Conservation (phyloP, 495 filamentous ascomycete species). For the Friedmanniomyces simplex region DNA sequence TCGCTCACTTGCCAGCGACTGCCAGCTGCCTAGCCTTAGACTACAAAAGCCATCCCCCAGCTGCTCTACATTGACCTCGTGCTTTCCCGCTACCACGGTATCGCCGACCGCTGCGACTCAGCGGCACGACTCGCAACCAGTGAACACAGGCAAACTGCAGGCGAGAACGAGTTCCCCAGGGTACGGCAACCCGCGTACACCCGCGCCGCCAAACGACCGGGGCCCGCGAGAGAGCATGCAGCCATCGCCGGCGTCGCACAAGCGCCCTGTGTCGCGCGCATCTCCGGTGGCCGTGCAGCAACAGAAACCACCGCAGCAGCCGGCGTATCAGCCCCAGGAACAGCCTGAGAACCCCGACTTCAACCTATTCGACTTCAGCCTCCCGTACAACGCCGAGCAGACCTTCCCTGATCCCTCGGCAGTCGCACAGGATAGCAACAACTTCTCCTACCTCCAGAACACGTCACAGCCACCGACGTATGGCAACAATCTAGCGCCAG, state of each 20-base stretch:
- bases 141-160: not conserved
- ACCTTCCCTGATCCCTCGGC: not conserved
- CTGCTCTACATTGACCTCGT: not conserved
- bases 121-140: not conserved
- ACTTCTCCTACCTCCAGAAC: slow-evolving; percentile 5
- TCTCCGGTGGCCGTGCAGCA: slow-evolving; percentile 45
- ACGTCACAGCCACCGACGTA: slow-evolving; percentile 4
- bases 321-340: slow-evolving; percentile 21
- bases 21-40: not conserved
- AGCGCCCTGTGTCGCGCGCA: slow-evolving; percentile 64
- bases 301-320: slow-evolving; percentile 18
- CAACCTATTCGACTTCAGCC: slow-evolving; percentile 18
- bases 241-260: slow-evolving; percentile 36
- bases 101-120: not conserved
- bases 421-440: slow-evolving; percentile 3
- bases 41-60: not conserved
- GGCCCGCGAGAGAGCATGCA: slow-evolving; percentile 7
- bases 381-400: slow-evolving; percentile 5
- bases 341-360: slow-evolving; percentile 29
- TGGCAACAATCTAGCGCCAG: not conserved
- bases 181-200: not conserved
- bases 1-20: not conserved
- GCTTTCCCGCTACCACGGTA: not conserved
- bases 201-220: not conserved
- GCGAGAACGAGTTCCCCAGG: not conserved